phyloP scores from a whole-genome alignment of 495 filamentous ascomycete species.

The Achaetomiella virescens region DNA sequence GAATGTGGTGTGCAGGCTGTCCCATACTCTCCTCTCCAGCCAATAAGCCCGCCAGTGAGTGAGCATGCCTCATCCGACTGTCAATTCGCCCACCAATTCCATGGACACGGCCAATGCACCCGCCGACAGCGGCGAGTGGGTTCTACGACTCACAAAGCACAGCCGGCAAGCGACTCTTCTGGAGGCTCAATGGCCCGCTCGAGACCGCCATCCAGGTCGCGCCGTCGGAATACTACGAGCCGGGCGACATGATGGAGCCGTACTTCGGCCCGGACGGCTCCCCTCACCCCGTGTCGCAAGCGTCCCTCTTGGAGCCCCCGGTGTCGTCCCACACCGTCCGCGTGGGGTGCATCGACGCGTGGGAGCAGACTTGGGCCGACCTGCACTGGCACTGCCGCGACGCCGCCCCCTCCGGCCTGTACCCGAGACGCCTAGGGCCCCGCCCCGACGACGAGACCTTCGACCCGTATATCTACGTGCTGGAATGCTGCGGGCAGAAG shows the following conservation, averaged over 20 bases:
- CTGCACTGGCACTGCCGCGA: neutral
- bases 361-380: neutral
- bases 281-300: neutral
- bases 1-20: no score
- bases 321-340: neutral
- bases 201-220: neutral
- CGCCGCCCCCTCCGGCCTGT: neutral
- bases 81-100: neutral
- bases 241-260: conserved; percentile 1
- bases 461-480: neutral
- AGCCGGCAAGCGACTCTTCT: conserved; percentile 2
- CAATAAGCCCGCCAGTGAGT: no score
- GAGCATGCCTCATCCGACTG: no score
- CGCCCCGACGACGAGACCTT: neutral
- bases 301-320: neutral
- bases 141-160: neutral
- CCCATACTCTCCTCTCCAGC: no score
- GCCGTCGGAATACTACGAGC: conserved; percentile 4
- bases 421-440: neutral
- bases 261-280: conserved; percentile 2
- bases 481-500: conserved; percentile 4
- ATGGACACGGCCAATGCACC: neutral
- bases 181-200: conserved; percentile 3
- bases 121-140: neutral
- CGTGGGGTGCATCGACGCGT: neutral